Evolutionary conservation across 805 yeast genomes (phyloP), one percentile per base, ranked within the genome.

Genomic region (Starmerella sp.): DNA sequence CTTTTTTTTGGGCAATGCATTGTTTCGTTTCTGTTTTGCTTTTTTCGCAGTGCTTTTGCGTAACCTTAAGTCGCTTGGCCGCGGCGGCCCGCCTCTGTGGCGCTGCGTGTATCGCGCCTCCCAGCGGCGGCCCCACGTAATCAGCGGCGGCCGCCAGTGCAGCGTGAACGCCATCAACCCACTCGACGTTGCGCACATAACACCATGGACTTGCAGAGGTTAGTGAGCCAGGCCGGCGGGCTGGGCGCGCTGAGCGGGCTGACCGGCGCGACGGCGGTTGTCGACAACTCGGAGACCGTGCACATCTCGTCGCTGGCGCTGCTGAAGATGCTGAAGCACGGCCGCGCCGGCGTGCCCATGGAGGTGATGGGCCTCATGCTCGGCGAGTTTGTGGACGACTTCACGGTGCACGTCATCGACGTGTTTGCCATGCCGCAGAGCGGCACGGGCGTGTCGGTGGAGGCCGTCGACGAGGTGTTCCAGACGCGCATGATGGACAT

Each of bases 351-450:
- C 48, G 86, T 81, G 43, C 86, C 86, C n/a, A 81, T 81, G 86
- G 86, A 81, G 67, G 86, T 81, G 5, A 93, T 93, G 99, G 99
- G 99, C 3, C 76, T 93, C 61, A 93, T 93, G 99, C 77, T 95
- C 58, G 99, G 99, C 47, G 97, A 91, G 63, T 91, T 93, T 71
- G 93, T 93, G 31, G 98, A 93, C 69, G 97, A 93, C 58, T 91
- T 85, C 70, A 93, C 98, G 0, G 93, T 93, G 39, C 95, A 90
- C 64, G 99, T 93, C 41, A 88, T 88, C 54, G 99, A 93, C 67
- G 98, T 95, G 51, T 93, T 93, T 76, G 98, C 98, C 54, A 93
- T 93, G 99, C 99, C 99, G 17, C 98, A 93, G 73, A 81, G 89
- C 48, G 76, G 75, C 66, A 93, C 99, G 9, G 99, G 98, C 57